These are phyloP conservation scores for Cucurbita maxima DNA, from an alignment of 306 rosid species.

Conservation along the genomic window DNA sequence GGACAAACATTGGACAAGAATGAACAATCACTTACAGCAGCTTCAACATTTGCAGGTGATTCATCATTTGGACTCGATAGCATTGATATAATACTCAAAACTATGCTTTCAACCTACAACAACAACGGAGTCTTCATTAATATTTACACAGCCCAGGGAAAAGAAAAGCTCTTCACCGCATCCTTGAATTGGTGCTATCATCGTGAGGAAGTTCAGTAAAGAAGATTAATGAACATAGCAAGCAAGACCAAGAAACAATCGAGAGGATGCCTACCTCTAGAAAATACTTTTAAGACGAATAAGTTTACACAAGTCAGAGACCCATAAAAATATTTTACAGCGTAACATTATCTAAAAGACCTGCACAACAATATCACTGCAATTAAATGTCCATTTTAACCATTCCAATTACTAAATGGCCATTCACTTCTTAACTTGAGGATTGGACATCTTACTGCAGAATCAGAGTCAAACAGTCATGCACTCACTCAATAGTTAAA, in stretches of 20 bases:
- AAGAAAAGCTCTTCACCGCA: background rate
- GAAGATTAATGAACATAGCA: background rate
- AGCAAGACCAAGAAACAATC: background rate
- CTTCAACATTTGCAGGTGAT: conserved; percentile 98
- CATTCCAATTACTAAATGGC: background rate
- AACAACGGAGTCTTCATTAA: background rate
- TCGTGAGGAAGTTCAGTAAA: background rate
- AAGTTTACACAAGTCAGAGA: background rate
- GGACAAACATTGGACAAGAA: background rate
- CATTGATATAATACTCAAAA: conserved; percentile 96
- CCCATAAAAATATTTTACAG: background rate
- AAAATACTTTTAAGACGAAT: background rate
- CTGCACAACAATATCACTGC: background rate
- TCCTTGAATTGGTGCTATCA: background rate
- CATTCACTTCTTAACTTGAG: background rate
- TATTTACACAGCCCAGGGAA: background rate
- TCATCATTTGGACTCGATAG: conserved; percentile 93
- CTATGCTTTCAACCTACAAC: conserved; percentile 94
- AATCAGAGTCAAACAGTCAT: background rate
- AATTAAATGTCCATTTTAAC: background rate
- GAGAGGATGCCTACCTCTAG: background rate
- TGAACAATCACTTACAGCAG: conserved; percentile 61
- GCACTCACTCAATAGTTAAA: background rate
- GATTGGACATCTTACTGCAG: background rate
- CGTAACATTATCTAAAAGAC: background rate